These are phyloP conservation scores for Penicillium sp. DNA, from an alignment of 2,329 filamentous ascomycete genomes.

Conservation along the genomic window DNA sequence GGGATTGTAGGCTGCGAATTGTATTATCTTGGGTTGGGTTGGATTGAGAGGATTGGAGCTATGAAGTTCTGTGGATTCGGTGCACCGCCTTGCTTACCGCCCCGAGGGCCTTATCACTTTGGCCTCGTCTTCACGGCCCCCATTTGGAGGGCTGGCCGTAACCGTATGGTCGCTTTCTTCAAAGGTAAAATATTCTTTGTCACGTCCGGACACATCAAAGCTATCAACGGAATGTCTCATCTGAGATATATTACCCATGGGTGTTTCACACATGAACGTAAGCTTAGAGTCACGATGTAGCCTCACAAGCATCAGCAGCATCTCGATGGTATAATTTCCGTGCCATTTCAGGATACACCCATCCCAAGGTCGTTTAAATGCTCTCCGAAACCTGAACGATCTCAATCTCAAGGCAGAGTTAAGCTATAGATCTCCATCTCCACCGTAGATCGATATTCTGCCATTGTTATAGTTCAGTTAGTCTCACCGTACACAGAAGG, in stretches of 20 bases:
- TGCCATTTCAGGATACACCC: too few species aligned
- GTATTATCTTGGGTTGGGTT: background rate
- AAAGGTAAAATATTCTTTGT: background rate
- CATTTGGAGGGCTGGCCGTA: background rate
- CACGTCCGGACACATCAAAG: background rate
- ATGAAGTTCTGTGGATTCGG: background rate
- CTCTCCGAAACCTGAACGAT: background rate
- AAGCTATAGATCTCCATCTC: background rate
- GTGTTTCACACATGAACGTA: background rate
- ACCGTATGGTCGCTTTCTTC: background rate
- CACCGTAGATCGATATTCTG: background rate
- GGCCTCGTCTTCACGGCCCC: background rate
- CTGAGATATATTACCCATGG: background rate
- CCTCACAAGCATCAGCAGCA: background rate
- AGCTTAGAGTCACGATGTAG: background rate
- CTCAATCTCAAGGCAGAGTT: background rate
- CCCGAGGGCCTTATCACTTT: background rate
- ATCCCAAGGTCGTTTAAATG: background rate
- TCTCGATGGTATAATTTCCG: background rate
- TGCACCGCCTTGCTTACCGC: slow-evolving; percentile 11
- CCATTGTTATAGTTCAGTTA: slow-evolving; percentile 1
- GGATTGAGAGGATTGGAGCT: background rate
- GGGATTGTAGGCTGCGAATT: background rate
- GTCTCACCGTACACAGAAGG: slow-evolving; percentile 5
- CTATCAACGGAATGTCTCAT: background rate